Evolutionary conservation across 495 filamentous ascomycete species (phyloP).

Genomic region (Tuber melanosporum): DNA sequence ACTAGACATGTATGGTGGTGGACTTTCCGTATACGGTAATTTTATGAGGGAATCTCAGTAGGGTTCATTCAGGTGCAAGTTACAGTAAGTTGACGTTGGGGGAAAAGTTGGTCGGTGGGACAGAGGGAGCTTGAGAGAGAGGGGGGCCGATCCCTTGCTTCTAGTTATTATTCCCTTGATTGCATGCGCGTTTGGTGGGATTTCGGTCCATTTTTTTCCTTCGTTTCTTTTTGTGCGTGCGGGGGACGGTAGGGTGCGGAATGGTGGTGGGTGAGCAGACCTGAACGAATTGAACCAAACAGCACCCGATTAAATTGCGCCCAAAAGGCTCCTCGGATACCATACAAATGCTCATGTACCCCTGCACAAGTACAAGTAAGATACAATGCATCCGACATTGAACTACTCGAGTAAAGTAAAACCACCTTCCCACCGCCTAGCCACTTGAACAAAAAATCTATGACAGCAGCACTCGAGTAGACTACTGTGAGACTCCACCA

Average conservation of each 20-base stretch:
- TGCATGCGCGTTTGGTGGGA: neutral
- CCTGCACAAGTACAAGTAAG: neutral
- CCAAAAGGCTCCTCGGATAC: neutral
- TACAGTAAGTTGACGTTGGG: neutral
- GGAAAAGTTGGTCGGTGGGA: neutral
- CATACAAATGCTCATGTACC: neutral
- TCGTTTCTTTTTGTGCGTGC: neutral
- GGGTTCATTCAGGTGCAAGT: neutral
- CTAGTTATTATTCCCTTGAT: neutral
- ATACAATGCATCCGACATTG: neutral
- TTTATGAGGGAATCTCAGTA: neutral
- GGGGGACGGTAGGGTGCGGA: neutral
- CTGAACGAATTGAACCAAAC: neutral
- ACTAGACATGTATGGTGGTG: slow-evolving; percentile 3
- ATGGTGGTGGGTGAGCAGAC: neutral
- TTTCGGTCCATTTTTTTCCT: neutral
- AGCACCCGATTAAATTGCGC: neutral
- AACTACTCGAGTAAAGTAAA: neutral
- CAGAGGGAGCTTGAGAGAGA: neutral
- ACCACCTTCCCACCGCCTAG: neutral
- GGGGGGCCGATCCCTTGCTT: neutral
- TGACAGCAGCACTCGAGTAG: neutral
- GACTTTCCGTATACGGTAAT: slow-evolving; percentile 2
- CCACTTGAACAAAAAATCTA: neutral
- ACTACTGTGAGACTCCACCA: neutral